These are phyloP conservation scores for Phytophthora niederhauseri DNA, from an alignment of 352 stramenopile species.

Conservation along the genomic window DNA sequence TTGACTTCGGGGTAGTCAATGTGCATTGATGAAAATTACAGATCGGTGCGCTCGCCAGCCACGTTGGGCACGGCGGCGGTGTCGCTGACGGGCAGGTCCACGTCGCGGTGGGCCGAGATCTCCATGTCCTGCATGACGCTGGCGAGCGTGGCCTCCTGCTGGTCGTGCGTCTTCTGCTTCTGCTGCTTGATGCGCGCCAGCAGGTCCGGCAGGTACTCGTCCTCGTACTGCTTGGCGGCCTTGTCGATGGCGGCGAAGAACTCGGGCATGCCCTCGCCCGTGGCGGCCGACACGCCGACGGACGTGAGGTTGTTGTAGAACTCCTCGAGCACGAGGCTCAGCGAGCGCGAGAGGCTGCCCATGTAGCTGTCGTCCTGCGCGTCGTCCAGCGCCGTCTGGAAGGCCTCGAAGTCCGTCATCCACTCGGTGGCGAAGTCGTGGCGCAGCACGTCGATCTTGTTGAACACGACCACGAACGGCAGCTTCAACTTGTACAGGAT, in stretches of 20 bases:
- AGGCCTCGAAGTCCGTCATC: conserved; percentile 99
- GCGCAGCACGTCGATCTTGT: conserved; percentile 97
- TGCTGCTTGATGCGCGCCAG: conserved; percentile 69
- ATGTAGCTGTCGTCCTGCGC: conserved; percentile 93
- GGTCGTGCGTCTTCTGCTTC: conserved; percentile 50
- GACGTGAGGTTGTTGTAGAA: conserved; percentile 96
- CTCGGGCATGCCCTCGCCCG: conserved; percentile 95
- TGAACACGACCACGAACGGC: conserved; percentile 98
- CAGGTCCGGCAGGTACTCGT: conserved; percentile 84
- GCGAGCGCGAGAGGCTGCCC: conserved; percentile 90
- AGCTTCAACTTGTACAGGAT: conserved; percentile 99
- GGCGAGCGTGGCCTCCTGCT: conserved; percentile 59
- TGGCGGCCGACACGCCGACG: conserved; percentile 95
- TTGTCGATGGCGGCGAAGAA: conserved; percentile 94
- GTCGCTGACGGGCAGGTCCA: conserved; percentile 12
- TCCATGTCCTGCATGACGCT: conserved; percentile 88
- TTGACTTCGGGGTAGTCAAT: conserved; percentile 6
- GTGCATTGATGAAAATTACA: conserved; percentile 43
- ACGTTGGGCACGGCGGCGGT: not conserved
- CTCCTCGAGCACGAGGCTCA: conserved; percentile 88
- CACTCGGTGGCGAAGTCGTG: conserved; percentile 97
- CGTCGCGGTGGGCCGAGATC: conserved; percentile 48
- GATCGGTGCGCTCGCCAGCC: conserved; percentile 59
- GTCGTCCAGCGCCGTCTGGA: conserved; percentile 96
- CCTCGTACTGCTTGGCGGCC: conserved; percentile 88